Conservation (phyloP, 805 yeast species). For the Kazachstania kunashirensis region DNA sequence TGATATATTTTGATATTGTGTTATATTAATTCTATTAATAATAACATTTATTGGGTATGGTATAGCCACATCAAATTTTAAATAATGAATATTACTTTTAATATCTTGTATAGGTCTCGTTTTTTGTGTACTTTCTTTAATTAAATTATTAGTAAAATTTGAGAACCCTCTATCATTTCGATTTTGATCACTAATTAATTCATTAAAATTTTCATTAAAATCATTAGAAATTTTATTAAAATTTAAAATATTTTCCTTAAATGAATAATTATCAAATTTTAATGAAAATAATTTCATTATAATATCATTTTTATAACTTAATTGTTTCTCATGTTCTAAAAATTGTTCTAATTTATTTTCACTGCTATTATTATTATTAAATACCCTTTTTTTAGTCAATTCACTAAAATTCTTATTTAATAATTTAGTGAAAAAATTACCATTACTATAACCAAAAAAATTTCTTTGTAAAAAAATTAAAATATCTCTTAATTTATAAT, state of each 20-base stretch:
- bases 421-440: conserved; percentile 18
- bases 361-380: conserved; percentile 8
- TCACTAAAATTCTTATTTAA: conserved; percentile 19
- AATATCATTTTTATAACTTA: conserved; percentile 10
- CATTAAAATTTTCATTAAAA: conserved; percentile 1
- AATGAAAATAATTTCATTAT: conserved; percentile 25
- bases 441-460: conserved; percentile 36
- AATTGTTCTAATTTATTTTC: conserved; percentile 28
- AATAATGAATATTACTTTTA: conserved; percentile 36
- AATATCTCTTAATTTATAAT: conserved; percentile 44
- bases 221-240: conserved; percentile 6
- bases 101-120: conserved; percentile 1
- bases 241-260: conserved; percentile 14
- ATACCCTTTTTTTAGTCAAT: conserved; percentile 20
- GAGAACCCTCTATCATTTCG: neutral
- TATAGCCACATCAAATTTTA: conserved; percentile 48
- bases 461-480: conserved; percentile 43
- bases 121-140: neutral
- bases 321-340: conserved; percentile 12
- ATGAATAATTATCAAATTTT: conserved; percentile 33
- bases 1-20: conserved; percentile 72
- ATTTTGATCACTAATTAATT: neutral
- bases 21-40: conserved; percentile 55
- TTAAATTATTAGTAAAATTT: neutral
- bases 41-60: conserved; percentile 85